Evolutionary conservation across 2,329 filamentous ascomycete genomes (phyloP), one percentile per base, ranked within the genome.

Genomic region (Rugonectria rugulosa): DNA sequence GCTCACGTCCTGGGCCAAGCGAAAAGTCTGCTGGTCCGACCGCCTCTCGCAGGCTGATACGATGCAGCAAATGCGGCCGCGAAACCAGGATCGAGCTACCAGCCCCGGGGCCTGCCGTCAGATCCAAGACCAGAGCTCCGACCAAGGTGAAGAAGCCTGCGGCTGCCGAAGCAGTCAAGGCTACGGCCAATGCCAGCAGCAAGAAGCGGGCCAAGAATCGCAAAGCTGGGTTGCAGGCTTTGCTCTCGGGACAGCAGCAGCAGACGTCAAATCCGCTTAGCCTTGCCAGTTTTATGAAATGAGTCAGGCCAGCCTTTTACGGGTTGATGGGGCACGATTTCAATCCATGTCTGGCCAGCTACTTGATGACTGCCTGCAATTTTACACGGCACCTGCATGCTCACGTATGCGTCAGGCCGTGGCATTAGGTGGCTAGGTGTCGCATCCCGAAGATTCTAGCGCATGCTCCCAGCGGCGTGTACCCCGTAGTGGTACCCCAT

Each of bases 181-280:
- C 56, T 14, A 76, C 79, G 2, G 74, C 80, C 27, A 86, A 83
- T 67, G 80, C 83, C 7, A 84, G 74, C 72, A 88, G 83, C 73
- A 88, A 85, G 73, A 88, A 88, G 73, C 79, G 86, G 44, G 83
- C 86, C 26, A 89, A 86, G 73, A 82, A 76, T 57, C 78, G 86
- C 56, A 90, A 88, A 71, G 82, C 84, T 27, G 86, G 85, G 1
- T 75, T 90, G n/a, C 84, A 88, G 68, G 85, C 86, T 45, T 70
- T 90, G 34, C 75, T 90, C n/a, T 79, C 74, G 5, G 69, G 80
- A 42, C 82, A 84, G 60, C 77, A 76, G 65, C 77, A 77, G 46
- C 77, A 76, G 64, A 65, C 74, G 5, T 65, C 75, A 11, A 75
- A 67, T 34, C 56, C 75, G 65, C 69, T 86, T 24, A 84, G 79